Base-by-base conservation (phyloP, 768 basidiomycete genomes). In the Pulveroboletus sp. region DNA sequence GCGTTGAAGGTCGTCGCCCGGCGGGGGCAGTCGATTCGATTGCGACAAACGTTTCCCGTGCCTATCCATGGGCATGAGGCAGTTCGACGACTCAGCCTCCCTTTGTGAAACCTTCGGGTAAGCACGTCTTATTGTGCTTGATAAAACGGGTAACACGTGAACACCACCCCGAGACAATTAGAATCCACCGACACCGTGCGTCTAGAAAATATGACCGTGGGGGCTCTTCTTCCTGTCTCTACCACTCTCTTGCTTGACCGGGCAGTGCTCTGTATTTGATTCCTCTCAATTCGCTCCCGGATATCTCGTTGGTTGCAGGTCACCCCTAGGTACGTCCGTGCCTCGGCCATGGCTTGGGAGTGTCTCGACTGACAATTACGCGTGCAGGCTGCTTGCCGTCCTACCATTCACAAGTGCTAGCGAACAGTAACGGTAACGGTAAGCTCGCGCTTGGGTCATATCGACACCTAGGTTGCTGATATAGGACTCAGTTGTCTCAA, bases 71-170 rank as follows among this genome's bases (percentile, higher is more conserved):
- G 9, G 9, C 8, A 21, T 18, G 17, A 15, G 26, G n/a, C 36
- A 14, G 37, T 8, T 21, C 39, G 30, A 11, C 35, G 6, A n/a
- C 32, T 6, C 13, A 33, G 32, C 32, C 30, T 31, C 13, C 6
- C 9, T 18, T 27, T 46, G 39, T 17, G 44, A n/a, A 13, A 41
- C 8, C 13, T 11, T 61, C 43, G 50, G 52, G 15, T 54, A 54
- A 31, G 9, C 7, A 11, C 26, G 26, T 49, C 53, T 59, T 68
- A 68, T 66, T 66, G 65, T 68, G 51, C 44, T 31, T 13, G 55
- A 53, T 38, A 54, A 59, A 68, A 52, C 41, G 32, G 54, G 49
- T n/a, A 56, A 47, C 53, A 51, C 44, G 42, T 54, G 54, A 3
- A 41, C 40, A 27, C 35, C 35, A 21, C 31, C 43, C 24, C 45